Evolutionary conservation across 495 filamentous ascomycete genomes (phyloP), one percentile per base, ranked within the genome.

Genomic region (Amniculicola lignicola): DNA sequence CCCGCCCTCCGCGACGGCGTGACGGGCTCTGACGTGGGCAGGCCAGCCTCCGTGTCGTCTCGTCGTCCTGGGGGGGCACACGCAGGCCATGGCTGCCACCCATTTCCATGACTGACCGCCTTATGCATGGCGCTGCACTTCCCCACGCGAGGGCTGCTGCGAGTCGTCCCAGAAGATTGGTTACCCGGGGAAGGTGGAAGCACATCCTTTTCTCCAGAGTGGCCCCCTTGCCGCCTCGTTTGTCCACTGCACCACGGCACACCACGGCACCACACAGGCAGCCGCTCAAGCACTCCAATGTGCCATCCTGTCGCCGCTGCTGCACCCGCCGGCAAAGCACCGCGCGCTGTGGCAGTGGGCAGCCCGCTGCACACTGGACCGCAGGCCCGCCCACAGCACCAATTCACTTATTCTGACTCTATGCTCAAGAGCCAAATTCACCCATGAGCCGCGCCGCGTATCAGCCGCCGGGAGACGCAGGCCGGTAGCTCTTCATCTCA

Each of bases 121-220:
- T 58, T 58, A 58, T 58, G 54, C 54, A 58, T n/a, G 4, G 21
- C 18, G 41, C 2, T 56, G 53, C 53, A 24, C 55, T 59, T 59
- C 55, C 55, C 55, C 55, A 59, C 55, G 55, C 55, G 46, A 57
- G 29, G 45, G 47, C 40, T 51, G 51, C 51, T 55, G n/a, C n/a
- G 41, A 55, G 52, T 55, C 52, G 52, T 44, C 48, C 55, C 55
- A 52, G 55, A 59, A 38, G 47, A 29, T 29, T 52, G 55, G 55
- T 59, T 29, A 31, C 35, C 55, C 19, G 55, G 51, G 51, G 41
- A 54, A 38, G 28, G 25, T 42, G 46, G 47, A 51, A 52, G 45
- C 40, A 36, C 41, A 38, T 47, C 42, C 29, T 40, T 31, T 21
- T 27, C 4, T 43, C 54, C 54, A 11, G 42, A 47, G 22, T 24